A percentile compares a stretch with the other conserved stretches of the same genome.
phyloP scores from a whole-genome alignment of 108 stramenopile genomes.

The Seminavis robusta region DNA sequence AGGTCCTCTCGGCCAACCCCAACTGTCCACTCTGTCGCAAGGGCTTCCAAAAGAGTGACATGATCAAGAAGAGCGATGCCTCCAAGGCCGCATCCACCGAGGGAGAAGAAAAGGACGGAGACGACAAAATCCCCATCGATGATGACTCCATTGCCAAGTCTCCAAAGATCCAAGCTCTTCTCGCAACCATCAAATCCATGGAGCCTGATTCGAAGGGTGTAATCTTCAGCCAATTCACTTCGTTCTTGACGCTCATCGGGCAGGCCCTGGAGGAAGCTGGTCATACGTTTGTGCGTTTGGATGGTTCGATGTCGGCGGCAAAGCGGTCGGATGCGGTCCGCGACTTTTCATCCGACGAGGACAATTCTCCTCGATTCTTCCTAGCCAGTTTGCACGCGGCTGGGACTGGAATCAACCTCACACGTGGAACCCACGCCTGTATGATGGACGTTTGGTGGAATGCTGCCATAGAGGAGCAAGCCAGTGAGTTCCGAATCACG shows the following conservation, averaged over 20 bases:
- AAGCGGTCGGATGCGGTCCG: constrained; percentile 34
- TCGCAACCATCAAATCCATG: constrained; percentile 26
- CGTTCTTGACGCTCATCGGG: constrained; percentile 56
- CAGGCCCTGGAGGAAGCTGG: constrained; percentile 35
- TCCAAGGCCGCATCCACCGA: neutral
- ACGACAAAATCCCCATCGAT: neutral
- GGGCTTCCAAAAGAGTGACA: too few relatives aligned
- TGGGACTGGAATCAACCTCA: constrained; percentile 77
- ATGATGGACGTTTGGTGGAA: constrained; percentile 70
- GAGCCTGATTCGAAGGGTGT: constrained; percentile 55
- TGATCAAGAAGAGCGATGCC: neutral
- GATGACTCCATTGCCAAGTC: neutral
- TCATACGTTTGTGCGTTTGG: constrained; percentile 44
- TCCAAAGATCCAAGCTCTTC: constrained; percentile 43
- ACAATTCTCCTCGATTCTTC: constrained; percentile 31
- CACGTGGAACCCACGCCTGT: constrained; percentile 54
- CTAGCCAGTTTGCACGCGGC: constrained; percentile 15
- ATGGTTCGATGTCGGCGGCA: constrained; percentile 38
- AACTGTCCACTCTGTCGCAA: too few relatives aligned
- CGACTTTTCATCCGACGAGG: constrained; percentile 27
- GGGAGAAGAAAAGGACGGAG: neutral
- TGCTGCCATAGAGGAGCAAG: constrained; percentile 54
- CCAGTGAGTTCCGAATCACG: constrained; percentile 3
- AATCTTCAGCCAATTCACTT: constrained; percentile 62
- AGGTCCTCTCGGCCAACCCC: neutral